These are phyloP conservation scores for Linnemannia schmuckeri DNA, from an alignment of 192 early-diverging fungal species.

Conservation along the genomic window DNA sequence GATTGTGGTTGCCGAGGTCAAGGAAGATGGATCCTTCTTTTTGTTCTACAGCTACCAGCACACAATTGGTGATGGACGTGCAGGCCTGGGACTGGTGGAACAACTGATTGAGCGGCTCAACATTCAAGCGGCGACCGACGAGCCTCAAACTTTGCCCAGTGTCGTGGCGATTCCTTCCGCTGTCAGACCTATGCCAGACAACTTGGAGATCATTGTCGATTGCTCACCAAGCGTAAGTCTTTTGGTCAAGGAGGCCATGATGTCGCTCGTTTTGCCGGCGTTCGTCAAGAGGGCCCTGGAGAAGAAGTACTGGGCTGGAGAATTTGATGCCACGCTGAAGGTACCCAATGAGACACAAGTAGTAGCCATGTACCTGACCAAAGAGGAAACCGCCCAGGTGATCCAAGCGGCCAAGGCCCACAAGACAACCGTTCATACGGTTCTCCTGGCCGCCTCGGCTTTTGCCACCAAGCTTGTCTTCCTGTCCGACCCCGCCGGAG, in stretches of 20 bases:
- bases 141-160: background rate
- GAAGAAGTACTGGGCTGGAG: slow-evolving; percentile 36
- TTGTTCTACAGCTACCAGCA: slow-evolving; percentile 29
- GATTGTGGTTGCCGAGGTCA: slow-evolving; percentile 30
- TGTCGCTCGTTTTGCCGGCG: slow-evolving; percentile 16
- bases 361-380: background rate
- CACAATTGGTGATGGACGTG: slow-evolving; percentile 27
- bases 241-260: slow-evolving; percentile 25
- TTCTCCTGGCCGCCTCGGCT: slow-evolving; percentile 18
- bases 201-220: slow-evolving; percentile 12
- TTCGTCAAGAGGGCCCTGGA: slow-evolving; percentile 23
- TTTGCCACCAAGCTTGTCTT: slow-evolving; percentile 40
- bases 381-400: slow-evolving; percentile 25
- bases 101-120: slow-evolving; percentile 39
- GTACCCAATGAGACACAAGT: slow-evolving; percentile 9
- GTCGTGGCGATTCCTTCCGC: slow-evolving; percentile 5
- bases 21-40: slow-evolving; percentile 33
- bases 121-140: slow-evolving; percentile 14
- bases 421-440: slow-evolving; percentile 18
- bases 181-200: slow-evolving; percentile 8
- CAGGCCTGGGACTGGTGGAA: slow-evolving; percentile 19
- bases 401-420: slow-evolving; percentile 21
- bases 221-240: slow-evolving; percentile 11
- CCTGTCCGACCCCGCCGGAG: slow-evolving; percentile 9
- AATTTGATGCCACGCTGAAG: slow-evolving; percentile 21